Evolutionary conservation across 31 red algal species (phyloP), one percentile per base, ranked within the genome.

Genomic region (Asparagopsis taxiformis): DNA sequence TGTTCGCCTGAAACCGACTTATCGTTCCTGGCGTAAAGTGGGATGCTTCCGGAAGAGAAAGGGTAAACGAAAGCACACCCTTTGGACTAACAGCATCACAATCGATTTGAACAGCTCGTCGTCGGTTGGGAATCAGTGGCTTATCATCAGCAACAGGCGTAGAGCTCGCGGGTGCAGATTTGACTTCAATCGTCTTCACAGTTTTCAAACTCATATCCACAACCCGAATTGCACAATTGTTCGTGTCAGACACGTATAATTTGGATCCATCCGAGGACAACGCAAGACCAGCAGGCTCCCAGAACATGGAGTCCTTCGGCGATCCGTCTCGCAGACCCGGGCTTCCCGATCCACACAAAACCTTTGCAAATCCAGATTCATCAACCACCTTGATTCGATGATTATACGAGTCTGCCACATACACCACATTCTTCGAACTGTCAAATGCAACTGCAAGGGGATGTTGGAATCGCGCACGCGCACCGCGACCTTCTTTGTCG

Each of bases 381-480:
- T 89, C 77, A 1, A 98, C 43, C 1, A 62, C 68, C 55, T 98
- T 98, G 81, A 98, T 87, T 33, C 90, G 88, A 88, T 98, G 90
- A 65, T 98, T 98, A 70, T 88, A 91, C 24, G 95, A 91, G 65
- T 98, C 95, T 0, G 90, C 84, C 8, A 94, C 84, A 39, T 80
- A 90, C 31, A 94, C 54, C 5, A 59, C 13, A 28, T 76, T 36
- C 10, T 81, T 53, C 6, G 89, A 43, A 13, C 62, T 49, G 13
- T 81, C 69, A 35, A 65, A 67, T 44, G 77, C 79, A 9, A 93
- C 81, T 9, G 75, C 95, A 20, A 90, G 57, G 7, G 90, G 90
- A 62, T 88, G 86, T 51, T 94, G 91, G 31, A 98, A 86, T 50
- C 70, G 78, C 9, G 87, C 95, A 30, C 34, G 39, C 37, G 76